Conservation (phyloP, 2,329 filamentous ascomycete species). For the Pseudophaeomoniella oleicola region DNA sequence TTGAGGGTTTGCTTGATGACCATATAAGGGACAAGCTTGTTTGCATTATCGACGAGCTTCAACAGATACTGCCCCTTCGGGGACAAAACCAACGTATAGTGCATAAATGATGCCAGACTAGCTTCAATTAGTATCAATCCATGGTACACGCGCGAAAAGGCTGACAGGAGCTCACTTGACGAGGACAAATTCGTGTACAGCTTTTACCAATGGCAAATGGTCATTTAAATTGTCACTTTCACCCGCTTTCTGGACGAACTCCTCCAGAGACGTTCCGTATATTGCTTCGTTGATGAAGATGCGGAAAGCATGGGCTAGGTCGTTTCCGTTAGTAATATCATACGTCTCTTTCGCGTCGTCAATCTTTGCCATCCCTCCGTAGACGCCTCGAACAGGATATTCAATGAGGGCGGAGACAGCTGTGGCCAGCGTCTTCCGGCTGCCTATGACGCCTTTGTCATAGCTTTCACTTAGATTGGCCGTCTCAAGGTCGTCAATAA, state of each 20-base stretch:
- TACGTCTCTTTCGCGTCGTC: conserved; percentile 28
- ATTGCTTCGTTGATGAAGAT: conserved; percentile 51
- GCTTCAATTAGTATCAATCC: conserved; percentile 7
- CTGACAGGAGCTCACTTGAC: conserved; percentile 44
- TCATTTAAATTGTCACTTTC: conserved; percentile 48
- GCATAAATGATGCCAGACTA: conserved; percentile 58
- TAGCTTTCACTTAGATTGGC: conserved; percentile 68
- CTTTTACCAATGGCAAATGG: conserved; percentile 47
- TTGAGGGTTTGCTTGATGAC: conserved; percentile 59
- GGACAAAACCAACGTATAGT: conserved; percentile 58
- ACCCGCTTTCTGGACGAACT: conserved; percentile 46
- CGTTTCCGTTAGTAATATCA: conserved; percentile 42
- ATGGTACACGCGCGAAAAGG: background rate
- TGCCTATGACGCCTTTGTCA: conserved; percentile 61
- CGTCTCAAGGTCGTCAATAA: conserved; percentile 48
- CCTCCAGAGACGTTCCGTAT: conserved; percentile 53
- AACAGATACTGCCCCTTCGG: conserved; percentile 63
- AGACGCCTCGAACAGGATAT: conserved; percentile 49
- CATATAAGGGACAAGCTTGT: conserved; percentile 57
- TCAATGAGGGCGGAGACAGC: conserved; percentile 57
- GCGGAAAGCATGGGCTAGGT: conserved; percentile 50
- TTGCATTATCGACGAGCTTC: conserved; percentile 54
- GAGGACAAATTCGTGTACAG: conserved; percentile 52
- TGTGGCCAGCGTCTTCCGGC: conserved; percentile 60
- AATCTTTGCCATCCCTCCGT: conserved; percentile 42